Evolutionary conservation across 1,284 basidiomycete genomes (phyloP).

Genomic region (Schizophyllum commune): DNA sequence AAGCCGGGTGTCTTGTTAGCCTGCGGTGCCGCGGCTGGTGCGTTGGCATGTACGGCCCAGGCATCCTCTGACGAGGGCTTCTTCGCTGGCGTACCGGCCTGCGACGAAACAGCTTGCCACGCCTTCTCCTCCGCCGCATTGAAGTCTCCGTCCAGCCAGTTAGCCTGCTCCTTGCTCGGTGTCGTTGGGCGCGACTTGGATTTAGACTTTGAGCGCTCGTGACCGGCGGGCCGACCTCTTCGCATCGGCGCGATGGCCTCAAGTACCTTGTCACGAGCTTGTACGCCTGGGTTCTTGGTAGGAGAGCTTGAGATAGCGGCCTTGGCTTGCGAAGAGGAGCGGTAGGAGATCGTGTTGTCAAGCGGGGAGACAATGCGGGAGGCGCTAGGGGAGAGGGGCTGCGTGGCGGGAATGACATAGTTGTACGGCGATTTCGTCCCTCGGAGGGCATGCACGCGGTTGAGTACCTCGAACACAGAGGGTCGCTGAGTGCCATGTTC

Average conservation of each 20-base stretch:
- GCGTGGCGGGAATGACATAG: slow-evolving; percentile 50
- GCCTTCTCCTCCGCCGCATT: slow-evolving; percentile 41
- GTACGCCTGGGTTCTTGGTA: slow-evolving; percentile 41
- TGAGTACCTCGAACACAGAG: slow-evolving; percentile 73
- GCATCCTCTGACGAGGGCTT: slow-evolving; percentile 29
- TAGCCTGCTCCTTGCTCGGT: slow-evolving; percentile 27
- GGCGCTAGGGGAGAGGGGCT: slow-evolving; percentile 24
- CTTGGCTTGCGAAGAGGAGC: slow-evolving; percentile 20
- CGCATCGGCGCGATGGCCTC: slow-evolving; percentile 75
- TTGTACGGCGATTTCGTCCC: slow-evolving; percentile 76
- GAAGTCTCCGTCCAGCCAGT: slow-evolving; percentile 35
- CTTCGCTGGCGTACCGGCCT: slow-evolving; percentile 16
- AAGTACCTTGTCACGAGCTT: slow-evolving; percentile 64
- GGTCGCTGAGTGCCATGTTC: slow-evolving; percentile 82
- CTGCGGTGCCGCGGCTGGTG: slow-evolving; percentile 11
- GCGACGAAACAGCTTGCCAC: slow-evolving; percentile 38
- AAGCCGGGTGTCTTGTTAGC: slow-evolving; percentile 23
- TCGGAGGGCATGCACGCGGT: slow-evolving; percentile 71
- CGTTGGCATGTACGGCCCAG: slow-evolving; percentile 33
- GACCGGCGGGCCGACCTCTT: slow-evolving; percentile 49
- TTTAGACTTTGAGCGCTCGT: slow-evolving; percentile 7
- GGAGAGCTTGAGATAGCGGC: slow-evolving; percentile 10
- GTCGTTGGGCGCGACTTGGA: slow-evolving; percentile 29
- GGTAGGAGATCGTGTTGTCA: slow-evolving; percentile 34
- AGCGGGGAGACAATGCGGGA: slow-evolving; percentile 23